Evolutionary conservation across 306 rosid species (phyloP).

Genomic region (Cicer cuneatum): DNA sequence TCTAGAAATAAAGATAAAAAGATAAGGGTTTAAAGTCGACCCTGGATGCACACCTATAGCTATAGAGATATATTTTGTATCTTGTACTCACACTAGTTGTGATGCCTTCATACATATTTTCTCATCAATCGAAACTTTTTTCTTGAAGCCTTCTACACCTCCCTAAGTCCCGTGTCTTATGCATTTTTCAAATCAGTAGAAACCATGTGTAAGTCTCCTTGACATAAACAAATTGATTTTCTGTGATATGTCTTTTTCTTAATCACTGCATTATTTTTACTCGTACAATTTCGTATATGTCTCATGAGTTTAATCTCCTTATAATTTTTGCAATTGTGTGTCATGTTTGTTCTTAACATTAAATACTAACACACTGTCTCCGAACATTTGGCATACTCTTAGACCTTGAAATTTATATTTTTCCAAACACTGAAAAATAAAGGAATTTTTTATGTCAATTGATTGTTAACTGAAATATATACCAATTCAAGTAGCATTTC

Average conservation of each 20-base stretch:
- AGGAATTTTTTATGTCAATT: slow-evolving; percentile 20
- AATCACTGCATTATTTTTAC: neutral
- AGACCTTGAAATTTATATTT: neutral
- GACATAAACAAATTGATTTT: slow-evolving; percentile 12
- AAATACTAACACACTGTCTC: neutral
- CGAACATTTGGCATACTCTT: slow-evolving; percentile 1
- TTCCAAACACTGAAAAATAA: slow-evolving; percentile 19
- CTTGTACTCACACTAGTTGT: too few relatives aligned
- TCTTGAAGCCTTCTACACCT: neutral
- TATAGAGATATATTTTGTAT: too few relatives aligned
- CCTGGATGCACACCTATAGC: too few relatives aligned
- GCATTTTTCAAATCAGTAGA: neutral
- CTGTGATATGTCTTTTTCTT: neutral
- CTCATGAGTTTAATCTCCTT: slow-evolving; percentile 1
- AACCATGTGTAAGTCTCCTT: neutral
- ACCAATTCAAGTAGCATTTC: slow-evolving; percentile 20
- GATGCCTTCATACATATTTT: neutral
- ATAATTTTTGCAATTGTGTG: neutral
- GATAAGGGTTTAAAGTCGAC: too few relatives aligned
- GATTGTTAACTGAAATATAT: neutral
- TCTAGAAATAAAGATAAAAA: too few relatives aligned
- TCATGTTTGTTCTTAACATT: neutral
- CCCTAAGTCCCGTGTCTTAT: neutral
- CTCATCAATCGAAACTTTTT: neutral
- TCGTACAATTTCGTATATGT: neutral